Evolutionary conservation across 108 stramenopile species (phyloP).

Genomic region (Mayamaea pseudoterrestris): DNA sequence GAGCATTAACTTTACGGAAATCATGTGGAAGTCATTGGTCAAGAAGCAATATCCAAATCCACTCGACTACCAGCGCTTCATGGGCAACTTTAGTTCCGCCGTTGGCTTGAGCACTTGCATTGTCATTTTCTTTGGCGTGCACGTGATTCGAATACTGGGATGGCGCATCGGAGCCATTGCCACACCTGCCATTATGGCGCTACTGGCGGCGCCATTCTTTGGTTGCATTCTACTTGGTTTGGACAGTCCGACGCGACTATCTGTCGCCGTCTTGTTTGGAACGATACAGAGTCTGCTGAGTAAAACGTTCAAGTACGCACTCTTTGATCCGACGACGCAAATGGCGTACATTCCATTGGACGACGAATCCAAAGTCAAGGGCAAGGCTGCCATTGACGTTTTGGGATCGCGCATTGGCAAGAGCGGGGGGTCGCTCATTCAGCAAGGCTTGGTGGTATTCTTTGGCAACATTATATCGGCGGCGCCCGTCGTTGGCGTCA

Average conservation of each 20-base stretch:
- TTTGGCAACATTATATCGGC: slow-evolving; percentile 88
- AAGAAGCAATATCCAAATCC: slow-evolving; percentile 84
- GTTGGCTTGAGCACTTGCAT: slow-evolving; percentile 79
- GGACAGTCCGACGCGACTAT: slow-evolving; percentile 52
- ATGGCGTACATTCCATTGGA: slow-evolving; percentile 97
- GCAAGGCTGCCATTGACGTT: slow-evolving; percentile 94
- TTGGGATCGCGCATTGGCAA: slow-evolving; percentile 90
- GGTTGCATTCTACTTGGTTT: slow-evolving; percentile 67
- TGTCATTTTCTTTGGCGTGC: slow-evolving; percentile 89
- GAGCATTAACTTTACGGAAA: slow-evolving; percentile 92
- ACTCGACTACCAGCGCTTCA: slow-evolving; percentile 88
- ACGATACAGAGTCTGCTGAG: slow-evolving; percentile 80
- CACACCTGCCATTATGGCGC: slow-evolving; percentile 84
- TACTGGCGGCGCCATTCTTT: slow-evolving; percentile 83
- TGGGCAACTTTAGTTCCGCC: slow-evolving; percentile 85
- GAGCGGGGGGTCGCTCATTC: slow-evolving; percentile 88
- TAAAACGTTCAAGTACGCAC: slow-evolving; percentile 87
- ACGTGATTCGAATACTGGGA: slow-evolving; percentile 81
- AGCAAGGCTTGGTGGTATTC: slow-evolving; percentile 82
- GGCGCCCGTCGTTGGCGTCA: slow-evolving; percentile 68
- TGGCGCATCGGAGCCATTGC: slow-evolving; percentile 90
- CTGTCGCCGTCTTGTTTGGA: slow-evolving; percentile 73
- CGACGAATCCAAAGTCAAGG: slow-evolving; percentile 91
- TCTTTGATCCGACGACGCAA: slow-evolving; percentile 77
- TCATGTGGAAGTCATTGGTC: slow-evolving; percentile 94